Percentiles rank a stretch among this genome's conserved stretches.
These are phyloP conservation scores for Plantago rigida DNA, from an alignment of 305 asterid genomes.

Conservation along the genomic window DNA sequence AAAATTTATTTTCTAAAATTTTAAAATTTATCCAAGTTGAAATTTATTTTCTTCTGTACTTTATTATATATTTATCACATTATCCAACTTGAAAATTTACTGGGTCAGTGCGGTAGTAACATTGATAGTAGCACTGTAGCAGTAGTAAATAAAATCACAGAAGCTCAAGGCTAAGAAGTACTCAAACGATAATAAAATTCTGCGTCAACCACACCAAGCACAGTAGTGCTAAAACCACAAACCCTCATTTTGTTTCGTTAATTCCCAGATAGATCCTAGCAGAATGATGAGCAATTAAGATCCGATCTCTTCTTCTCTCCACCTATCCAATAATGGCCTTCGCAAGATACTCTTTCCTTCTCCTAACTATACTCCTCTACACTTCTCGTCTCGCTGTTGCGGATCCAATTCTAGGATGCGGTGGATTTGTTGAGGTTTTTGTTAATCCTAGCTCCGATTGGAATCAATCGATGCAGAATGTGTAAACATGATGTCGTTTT, in stretches of 20 bases:
- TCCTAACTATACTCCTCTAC: slow-evolving; percentile 28
- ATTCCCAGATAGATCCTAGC: background rate
- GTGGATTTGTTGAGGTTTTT: slow-evolving; percentile 87
- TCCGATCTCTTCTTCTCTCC: slow-evolving; percentile 20
- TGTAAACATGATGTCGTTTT: background rate
- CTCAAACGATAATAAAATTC: no score
- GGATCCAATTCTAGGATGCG: slow-evolving; percentile 89
- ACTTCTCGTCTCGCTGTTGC: slow-evolving; percentile 33
- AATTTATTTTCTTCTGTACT: no score
- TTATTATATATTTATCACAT: no score
- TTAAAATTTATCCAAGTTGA: no score
- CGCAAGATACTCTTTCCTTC: slow-evolving; percentile 17
- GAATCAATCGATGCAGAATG: slow-evolving; percentile 9
- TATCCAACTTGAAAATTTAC: no score
- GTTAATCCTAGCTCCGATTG: slow-evolving; percentile 15
- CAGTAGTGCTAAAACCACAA: no score
- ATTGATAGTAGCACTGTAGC: no score
- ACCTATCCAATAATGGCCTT: slow-evolving; percentile 36
- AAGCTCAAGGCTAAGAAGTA: no score
- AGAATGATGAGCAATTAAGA: slow-evolving; percentile 30
- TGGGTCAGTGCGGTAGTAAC: no score
- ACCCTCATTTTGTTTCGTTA: background rate
- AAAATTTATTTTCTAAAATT: no score
- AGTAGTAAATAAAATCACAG: no score
- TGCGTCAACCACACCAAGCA: no score